Conservation (phyloP, 495 filamentous ascomycete genomes). For the Platismatia glauca region DNA sequence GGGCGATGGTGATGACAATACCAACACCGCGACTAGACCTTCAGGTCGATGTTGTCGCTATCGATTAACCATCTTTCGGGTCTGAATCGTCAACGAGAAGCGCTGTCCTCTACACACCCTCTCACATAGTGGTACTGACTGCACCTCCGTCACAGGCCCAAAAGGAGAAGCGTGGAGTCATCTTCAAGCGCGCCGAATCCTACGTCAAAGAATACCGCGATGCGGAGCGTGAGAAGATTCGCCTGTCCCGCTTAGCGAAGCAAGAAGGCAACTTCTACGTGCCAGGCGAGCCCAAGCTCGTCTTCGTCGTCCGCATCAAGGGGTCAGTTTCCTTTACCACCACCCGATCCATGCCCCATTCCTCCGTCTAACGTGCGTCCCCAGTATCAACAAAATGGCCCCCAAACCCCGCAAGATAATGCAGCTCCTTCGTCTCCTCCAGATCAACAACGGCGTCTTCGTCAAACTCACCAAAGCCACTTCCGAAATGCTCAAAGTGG, state of each 20-base stretch:
- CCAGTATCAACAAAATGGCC: slow-evolving; percentile 99
- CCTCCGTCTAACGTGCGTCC: slow-evolving; percentile 14
- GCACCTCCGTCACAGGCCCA: slow-evolving; percentile 52
- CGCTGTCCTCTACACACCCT: slow-evolving; percentile 14
- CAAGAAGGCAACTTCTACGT: slow-evolving; percentile 90
- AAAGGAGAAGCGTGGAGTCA: slow-evolving; percentile 93
- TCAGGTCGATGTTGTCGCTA: slow-evolving; percentile 87
- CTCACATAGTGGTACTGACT: slow-evolving; percentile 19
- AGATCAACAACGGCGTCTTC: slow-evolving; percentile 99
- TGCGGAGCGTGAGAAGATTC: slow-evolving; percentile 95
- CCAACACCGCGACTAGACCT: slow-evolving; percentile 80
- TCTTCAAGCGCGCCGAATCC: slow-evolving; percentile 99
- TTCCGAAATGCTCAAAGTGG: slow-evolving; percentile 91
- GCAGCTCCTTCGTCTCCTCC: slow-evolving; percentile 95
- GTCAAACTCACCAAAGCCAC: slow-evolving; percentile 96
- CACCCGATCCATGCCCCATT: neutral
- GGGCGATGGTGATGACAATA: slow-evolving; percentile 63
- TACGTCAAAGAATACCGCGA: slow-evolving; percentile 99
- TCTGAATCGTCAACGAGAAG: slow-evolving; percentile 53
- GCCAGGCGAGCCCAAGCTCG: slow-evolving; percentile 86
- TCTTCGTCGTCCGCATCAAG: slow-evolving; percentile 99
- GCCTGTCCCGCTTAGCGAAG: slow-evolving; percentile 78
- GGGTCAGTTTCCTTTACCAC: slow-evolving; percentile 44
- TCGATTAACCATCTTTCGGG: slow-evolving; percentile 99
- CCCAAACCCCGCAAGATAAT: slow-evolving; percentile 99